Evolutionary conservation across 257 asterid genomes (phyloP).

Genomic region (Solanum etuberosum): DNA sequence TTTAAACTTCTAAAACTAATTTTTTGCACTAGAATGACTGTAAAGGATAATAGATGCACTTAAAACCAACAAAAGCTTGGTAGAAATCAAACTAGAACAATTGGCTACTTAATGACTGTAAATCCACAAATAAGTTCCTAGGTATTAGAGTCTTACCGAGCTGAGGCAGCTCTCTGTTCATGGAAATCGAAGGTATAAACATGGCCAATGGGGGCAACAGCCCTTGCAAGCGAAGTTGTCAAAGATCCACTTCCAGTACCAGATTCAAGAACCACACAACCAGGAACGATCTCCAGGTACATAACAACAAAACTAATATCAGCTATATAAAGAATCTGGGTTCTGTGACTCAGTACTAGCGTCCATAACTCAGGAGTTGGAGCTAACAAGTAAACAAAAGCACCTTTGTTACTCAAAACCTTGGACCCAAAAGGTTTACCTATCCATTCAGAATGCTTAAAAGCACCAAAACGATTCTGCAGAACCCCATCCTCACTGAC

Average conservation of each 20-base stretch:
- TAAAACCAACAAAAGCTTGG: background rate
- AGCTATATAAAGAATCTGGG: conserved; percentile 90
- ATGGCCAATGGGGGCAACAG: conserved; percentile 74
- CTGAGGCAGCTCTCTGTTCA: conserved; percentile 87
- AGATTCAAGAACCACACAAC: conserved; percentile 86
- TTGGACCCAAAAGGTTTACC: conserved; percentile 90
- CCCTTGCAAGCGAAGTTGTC: conserved; percentile 82
- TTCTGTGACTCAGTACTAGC: conserved; percentile 87
- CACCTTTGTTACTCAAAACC: conserved; percentile 67
- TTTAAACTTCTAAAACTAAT: background rate
- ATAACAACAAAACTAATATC: conserved; percentile 84
- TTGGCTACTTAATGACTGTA: background rate
- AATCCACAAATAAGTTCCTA: background rate
- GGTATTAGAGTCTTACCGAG: conserved; percentile 42
- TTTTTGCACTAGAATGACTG: background rate
- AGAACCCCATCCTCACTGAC: conserved; percentile 47
- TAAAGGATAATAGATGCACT: background rate
- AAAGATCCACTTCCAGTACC: conserved; percentile 98
- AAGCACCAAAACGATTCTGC: conserved; percentile 81
- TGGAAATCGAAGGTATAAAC: conserved; percentile 93
- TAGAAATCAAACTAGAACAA: background rate
- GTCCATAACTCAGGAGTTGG: conserved; percentile 99
- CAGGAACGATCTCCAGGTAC: conserved; percentile 88
- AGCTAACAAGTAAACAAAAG: conserved; percentile 71
- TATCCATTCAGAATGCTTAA: conserved; percentile 86